Base-by-base conservation (phyloP, 2,329 filamentous ascomycete genomes). In the Fusarium sp. region DNA sequence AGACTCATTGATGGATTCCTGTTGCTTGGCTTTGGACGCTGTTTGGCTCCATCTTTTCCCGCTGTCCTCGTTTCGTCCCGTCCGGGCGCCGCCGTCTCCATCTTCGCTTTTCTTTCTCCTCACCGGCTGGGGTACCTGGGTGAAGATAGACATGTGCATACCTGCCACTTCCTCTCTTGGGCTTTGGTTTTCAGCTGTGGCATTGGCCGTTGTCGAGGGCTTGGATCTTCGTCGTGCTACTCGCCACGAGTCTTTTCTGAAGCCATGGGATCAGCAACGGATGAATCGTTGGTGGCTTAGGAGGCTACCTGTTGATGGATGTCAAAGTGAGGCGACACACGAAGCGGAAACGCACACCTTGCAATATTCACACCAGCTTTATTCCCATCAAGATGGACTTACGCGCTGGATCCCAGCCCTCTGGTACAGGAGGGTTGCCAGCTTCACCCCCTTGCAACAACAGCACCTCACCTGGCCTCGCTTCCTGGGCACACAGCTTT, bases 41-140 rank as follows among this genome's bases (percentile, higher is more conserved):
- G 36, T 68, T 61, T 69, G 65, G 71, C 61, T 61, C 67, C 68
- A 73, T 51, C 38, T 61, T 57, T 67, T 68, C 64, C 68, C 64
- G 57, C 58, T 51, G 46, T 36, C 59, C 59, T 64, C 55, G 61
- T 70, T 68, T 73, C 72, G 66, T 74, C 66, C 72, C 72, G 68
- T 73, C 60, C 59, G 46, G 63, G 54, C 16, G 42, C 40, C 31
- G 16, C 44, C 46, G 63, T 70, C 60, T 63, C 64, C 67, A 68
- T 68, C 55, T 31, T 71, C 58, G 54, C 54, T 38, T 69, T 68
- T 53, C 58, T 63, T 44, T 54, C 62, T 68, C 58, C 68, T 73
- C 68, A 69, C 70, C 66, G 68, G 63, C 59, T 38, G 55, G 20
- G 42, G 61, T 44, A 55, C 49, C 64, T 51, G 50, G 51, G 20